Base-by-base conservation (phyloP, 257 asterid genomes). In the Solanum paucissectum region DNA sequence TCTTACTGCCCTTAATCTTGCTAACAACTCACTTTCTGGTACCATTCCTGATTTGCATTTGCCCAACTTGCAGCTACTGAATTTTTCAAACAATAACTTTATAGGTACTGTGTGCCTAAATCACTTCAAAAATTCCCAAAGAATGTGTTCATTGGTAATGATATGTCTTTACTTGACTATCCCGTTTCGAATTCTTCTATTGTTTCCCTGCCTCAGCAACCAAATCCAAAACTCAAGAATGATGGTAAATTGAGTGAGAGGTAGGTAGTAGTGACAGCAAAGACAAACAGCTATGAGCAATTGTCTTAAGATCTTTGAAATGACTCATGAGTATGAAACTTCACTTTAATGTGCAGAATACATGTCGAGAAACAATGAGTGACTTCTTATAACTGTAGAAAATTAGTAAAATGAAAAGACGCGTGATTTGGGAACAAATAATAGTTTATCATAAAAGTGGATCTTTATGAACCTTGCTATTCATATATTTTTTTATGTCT, bases 51-150 rank as follows among this genome's bases (percentile, higher is more conserved):
- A 94, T 88, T 84, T 95, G 34, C 52, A 83, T 44, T 84, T 92
- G 87, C 93, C 95, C 21, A 92, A 89, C 77, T 92, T 97, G 91
- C 93, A 90, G 94, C 60, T 90, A 25, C 92, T 97, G 25, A 93
- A 95, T 88, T 92, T 97, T 4, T 97, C 99, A 14, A 36, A 93
- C 92, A 97, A 97, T 86, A 88, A 89, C 74, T 95, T 97, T 88
- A 92, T 88, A 83, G 99, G 99, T 38, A 82, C 62, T 86, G 97
- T 86, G 97, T 97, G 82, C 99, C 99, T 23, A 90, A 92, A 69
- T 95, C 99, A 84, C 95, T 97, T 85, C 94, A 91, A 87, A 93
- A 91, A 90, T 97, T 95, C 83, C 98, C 98, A 37, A 95, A 94
- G 85, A 90, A 93, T 52, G 94, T 87, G 44, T 97, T 95, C 91